Conservation (phyloP, 768 basidiomycete genomes). For the Rhizopogon roseolus region DNA sequence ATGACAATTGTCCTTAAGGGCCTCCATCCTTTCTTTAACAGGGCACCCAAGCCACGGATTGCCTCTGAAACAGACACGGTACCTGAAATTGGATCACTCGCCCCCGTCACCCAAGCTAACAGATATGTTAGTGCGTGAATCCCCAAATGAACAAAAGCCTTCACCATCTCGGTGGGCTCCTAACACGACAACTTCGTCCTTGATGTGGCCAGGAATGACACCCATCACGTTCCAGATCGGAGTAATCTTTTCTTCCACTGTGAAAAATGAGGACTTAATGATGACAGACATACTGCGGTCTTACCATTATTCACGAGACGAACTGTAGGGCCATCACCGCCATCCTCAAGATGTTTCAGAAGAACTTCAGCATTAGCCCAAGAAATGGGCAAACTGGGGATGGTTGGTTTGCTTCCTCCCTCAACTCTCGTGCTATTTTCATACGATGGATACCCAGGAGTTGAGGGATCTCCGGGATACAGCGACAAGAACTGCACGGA, state of each 20-base stretch:
- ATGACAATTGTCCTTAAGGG: constrained; percentile 72
- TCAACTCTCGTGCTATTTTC: constrained; percentile 53
- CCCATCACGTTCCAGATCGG: constrained; percentile 72
- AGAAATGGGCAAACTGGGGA: constrained; percentile 63
- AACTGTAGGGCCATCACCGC: constrained; percentile 39
- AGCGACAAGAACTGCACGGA: constrained; percentile 59
- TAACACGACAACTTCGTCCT: constrained; percentile 62
- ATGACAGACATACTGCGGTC: neutral
- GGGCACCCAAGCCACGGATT: constrained; percentile 64
- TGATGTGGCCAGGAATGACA: constrained; percentile 58
- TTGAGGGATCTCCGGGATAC: constrained; percentile 44
- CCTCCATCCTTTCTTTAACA: constrained; percentile 75
- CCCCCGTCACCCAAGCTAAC: constrained; percentile 47
- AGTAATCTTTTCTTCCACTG: constrained; percentile 50
- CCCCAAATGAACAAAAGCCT: constrained; percentile 8
- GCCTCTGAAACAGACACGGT: constrained; percentile 77
- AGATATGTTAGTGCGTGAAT: neutral
- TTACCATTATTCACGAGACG: constrained; percentile 55
- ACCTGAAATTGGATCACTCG: constrained; percentile 75
- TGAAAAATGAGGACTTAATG: neutral
- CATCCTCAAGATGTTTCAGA: constrained; percentile 41
- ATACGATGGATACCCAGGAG: constrained; percentile 62
- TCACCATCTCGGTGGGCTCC: constrained; percentile 72
- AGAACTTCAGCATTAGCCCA: constrained; percentile 61
- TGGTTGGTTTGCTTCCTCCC: constrained; percentile 44